Percentiles rank a stretch among this genome's conserved stretches.
phyloP scores from a whole-genome alignment of 176 grass and related monocot genomes.

The Oryza rufipogon region DNA sequence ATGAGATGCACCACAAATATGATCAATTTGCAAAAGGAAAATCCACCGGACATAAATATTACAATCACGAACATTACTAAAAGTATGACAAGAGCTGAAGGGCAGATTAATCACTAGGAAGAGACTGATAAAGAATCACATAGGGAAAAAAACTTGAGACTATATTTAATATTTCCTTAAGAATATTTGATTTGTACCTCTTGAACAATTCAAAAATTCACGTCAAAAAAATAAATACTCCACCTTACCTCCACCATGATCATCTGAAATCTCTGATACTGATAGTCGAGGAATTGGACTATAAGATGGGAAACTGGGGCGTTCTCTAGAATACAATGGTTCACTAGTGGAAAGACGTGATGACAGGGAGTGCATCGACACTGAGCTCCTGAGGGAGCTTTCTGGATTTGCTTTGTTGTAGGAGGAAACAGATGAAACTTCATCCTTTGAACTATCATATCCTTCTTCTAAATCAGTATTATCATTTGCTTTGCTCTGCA shows the following conservation, averaged over 20 bases:
- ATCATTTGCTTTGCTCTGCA: constrained; percentile 75
- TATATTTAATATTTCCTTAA: not conserved
- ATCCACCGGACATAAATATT: not conserved
- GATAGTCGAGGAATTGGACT: constrained; percentile 71
- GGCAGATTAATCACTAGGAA: not conserved
- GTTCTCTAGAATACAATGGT: constrained; percentile 52
- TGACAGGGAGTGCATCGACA: constrained; percentile 73
- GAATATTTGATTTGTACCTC: not conserved
- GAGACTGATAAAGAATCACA: not conserved
- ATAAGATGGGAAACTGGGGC: constrained; percentile 57
- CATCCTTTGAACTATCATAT: constrained; percentile 97
- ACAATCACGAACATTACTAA: not conserved
- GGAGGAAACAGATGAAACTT: constrained; percentile 96
- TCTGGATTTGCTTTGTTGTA: constrained; percentile 79
- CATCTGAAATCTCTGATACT: constrained; percentile 83
- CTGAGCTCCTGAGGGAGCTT: constrained; percentile 61
- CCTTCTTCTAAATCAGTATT: constrained; percentile 87
- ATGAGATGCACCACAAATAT: constrained; percentile 1
- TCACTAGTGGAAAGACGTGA: constrained; percentile 71
- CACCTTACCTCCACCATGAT: constrained; percentile 70
- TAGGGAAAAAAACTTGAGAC: not conserved
- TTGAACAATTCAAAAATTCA: not conserved
- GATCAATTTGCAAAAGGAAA: constrained; percentile 20
- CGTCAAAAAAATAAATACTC: not conserved
- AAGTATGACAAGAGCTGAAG: constrained; percentile 20